Base-by-base conservation (phyloP, 768 basidiomycete species). In the Pleurotus cornucopiae region DNA sequence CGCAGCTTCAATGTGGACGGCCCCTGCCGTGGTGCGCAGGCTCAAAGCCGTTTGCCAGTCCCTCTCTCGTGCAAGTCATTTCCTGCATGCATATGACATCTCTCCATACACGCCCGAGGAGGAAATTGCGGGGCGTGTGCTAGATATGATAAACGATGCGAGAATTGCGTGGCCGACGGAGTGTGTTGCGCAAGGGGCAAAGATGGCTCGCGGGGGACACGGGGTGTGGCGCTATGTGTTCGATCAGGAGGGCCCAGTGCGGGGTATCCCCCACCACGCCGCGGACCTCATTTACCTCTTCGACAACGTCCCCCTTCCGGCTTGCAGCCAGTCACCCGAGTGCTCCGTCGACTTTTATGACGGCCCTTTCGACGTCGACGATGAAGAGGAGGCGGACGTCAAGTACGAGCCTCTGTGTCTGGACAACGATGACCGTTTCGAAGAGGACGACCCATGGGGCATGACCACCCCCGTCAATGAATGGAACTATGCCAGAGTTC, bases 181-280 rank as follows among this genome's bases (percentile, higher is more conserved):
- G 21, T 81, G 84, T 58, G 71, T 86, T 37, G 80, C 78, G 2
- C 71, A 77, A 51, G 76, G 75, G 53, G 77, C 81, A 1, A 76
- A 76, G 54, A 72, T 68, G 14, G 80, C 76, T 47, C 73, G 80
- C 2, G 76, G 77, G 12, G 86, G 83, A 1, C 73, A 73, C 40
- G 79, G 79, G n/a, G 87, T 89, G 4, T 91, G 84, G 84, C 78
- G 89, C 56, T 91, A 88, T 62, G 82, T 89, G 14, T 91, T 91
- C 64, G 89, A 91, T 68, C 89, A 91, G 70, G 89, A 89, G 62
- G 81, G 85, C 1, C 86, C 88, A 6, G 73, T 77, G 20, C 76
- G 82, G 46, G 82, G 82, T 12, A 66, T 81, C 16, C 82, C 88
- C 2, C 88, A 89, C 63, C 86, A 90, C 64, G 83, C 79, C 1